phyloP scores from a whole-genome alignment of 2,329 filamentous ascomycete genomes.

The Lasiodiplodia sp. region DNA sequence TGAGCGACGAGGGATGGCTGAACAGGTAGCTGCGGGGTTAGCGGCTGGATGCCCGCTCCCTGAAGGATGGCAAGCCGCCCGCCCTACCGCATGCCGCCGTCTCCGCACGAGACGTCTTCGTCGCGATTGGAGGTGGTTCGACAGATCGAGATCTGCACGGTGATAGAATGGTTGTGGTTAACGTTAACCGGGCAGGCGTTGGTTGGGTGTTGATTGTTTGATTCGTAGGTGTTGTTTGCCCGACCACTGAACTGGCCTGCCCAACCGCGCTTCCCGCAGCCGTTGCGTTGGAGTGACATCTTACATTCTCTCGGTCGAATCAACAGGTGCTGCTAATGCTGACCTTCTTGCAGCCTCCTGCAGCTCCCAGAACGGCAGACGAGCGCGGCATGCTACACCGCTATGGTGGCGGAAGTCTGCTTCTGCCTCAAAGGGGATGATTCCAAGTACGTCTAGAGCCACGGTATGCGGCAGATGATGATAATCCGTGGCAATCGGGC shows the following conservation, averaged over 20 bases:
- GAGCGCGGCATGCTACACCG: background rate
- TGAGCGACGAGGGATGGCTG: background rate
- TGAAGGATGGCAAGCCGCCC: background rate
- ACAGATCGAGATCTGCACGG: background rate
- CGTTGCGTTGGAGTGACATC: conserved; percentile 4
- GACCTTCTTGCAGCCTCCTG: background rate
- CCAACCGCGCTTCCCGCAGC: background rate
- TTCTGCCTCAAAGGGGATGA: background rate
- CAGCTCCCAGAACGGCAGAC: background rate
- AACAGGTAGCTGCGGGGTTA: conserved; percentile 8
- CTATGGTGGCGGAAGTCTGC: background rate
- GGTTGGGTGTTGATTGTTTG: background rate
- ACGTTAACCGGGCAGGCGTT: background rate
- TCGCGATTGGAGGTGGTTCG: conserved; percentile 1
- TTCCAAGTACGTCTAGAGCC: background rate
- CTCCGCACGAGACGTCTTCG: background rate
- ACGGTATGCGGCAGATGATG: background rate
- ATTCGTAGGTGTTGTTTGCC: conserved; percentile 7
- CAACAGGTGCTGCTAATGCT: background rate
- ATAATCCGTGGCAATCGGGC: background rate
- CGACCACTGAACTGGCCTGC: background rate
- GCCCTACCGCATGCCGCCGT: background rate
- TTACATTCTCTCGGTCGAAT: background rate
- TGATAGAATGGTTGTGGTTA: background rate
- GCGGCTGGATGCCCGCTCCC: conserved; percentile 8